A percentile compares a stretch with the other conserved stretches of the same genome.
Conservation (phyloP, 2,329 filamentous ascomycete species). For the Hymenoscyphus salicellus region DNA sequence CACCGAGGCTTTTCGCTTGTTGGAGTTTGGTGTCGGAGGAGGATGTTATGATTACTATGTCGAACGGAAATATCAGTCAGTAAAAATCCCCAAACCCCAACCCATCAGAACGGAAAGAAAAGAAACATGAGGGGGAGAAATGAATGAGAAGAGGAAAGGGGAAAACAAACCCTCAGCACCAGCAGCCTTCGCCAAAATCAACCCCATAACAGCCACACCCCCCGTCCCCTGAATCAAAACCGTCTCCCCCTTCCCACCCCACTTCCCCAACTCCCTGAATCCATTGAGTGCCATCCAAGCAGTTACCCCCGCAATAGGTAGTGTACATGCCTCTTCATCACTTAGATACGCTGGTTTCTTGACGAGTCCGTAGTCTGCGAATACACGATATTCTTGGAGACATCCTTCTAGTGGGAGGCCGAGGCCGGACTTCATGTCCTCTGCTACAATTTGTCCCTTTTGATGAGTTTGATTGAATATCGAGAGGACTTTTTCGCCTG, state of each 20-base stretch:
- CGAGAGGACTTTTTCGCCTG: slow-evolving; percentile 63
- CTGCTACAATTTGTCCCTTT: slow-evolving; percentile 25
- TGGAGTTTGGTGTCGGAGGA: slow-evolving; percentile 52
- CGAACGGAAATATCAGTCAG: too few species aligned
- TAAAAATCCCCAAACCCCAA: slow-evolving; percentile 19
- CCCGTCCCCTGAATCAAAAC: slow-evolving; percentile 55
- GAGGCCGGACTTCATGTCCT: slow-evolving; percentile 48
- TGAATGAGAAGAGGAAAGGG: neutral
- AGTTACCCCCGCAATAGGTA: slow-evolving; percentile 61
- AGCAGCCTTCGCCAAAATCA: slow-evolving; percentile 53
- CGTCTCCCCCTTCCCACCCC: slow-evolving; percentile 45
- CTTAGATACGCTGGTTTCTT: slow-evolving; percentile 54
- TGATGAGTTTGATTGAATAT: slow-evolving; percentile 58
- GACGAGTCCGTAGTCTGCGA: slow-evolving; percentile 55
- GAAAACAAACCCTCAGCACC: slow-evolving; percentile 45
- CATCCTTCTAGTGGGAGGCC: slow-evolving; percentile 63
- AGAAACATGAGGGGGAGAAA: neutral
- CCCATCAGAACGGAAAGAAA: neutral
- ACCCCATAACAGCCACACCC: slow-evolving; percentile 49
- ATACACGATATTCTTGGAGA: slow-evolving; percentile 58
- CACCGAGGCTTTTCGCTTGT: slow-evolving; percentile 48
- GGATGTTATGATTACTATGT: slow-evolving; percentile 54
- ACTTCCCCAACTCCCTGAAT: slow-evolving; percentile 52
- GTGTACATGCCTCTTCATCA: slow-evolving; percentile 57
- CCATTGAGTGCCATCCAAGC: slow-evolving; percentile 66